Conservation (phyloP, 768 basidiomycete genomes). For the Lyophyllum decastes region DNA sequence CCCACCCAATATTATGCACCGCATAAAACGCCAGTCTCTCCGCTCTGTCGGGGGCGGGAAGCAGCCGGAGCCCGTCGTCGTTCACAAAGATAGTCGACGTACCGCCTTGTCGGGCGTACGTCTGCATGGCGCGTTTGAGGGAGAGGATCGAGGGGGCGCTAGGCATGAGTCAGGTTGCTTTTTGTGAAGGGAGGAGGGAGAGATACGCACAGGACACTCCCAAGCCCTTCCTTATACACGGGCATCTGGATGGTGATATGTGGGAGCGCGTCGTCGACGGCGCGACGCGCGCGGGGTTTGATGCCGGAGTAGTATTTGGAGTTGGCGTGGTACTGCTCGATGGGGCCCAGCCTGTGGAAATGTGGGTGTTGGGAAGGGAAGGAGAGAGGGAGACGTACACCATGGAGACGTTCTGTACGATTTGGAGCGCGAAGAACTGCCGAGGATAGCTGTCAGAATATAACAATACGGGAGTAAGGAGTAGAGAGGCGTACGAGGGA, state of each 20-base stretch:
- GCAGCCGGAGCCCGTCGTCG: slow-evolving; percentile 71
- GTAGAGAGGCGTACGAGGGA: slow-evolving; percentile 50
- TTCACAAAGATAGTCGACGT: slow-evolving; percentile 75
- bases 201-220: slow-evolving; percentile 61
- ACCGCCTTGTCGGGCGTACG: slow-evolving; percentile 84
- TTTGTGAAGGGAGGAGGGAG: too few relatives aligned
- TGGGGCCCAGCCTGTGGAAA: slow-evolving; percentile 65
- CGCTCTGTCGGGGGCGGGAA: slow-evolving; percentile 1
- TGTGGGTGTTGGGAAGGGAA: slow-evolving; percentile 21
- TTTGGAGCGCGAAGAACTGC: slow-evolving; percentile 78
- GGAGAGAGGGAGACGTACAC: slow-evolving; percentile 42
- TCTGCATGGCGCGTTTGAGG: slow-evolving; percentile 83
- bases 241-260: slow-evolving; percentile 84
- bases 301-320: slow-evolving; percentile 79
- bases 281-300: slow-evolving; percentile 48
- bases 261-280: slow-evolving; percentile 58
- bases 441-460: slow-evolving; percentile 22
- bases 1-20: slow-evolving; percentile 17
- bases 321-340: slow-evolving; percentile 77
- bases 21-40: slow-evolving; percentile 16
- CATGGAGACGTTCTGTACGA: slow-evolving; percentile 68
- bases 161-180: neutral
- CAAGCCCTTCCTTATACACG: slow-evolving; percentile 81
- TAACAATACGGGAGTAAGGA: neutral
- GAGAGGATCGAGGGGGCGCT: slow-evolving; percentile 72